Evolutionary conservation across 495 filamentous ascomycete genomes (phyloP).

Genomic region (Penicillium alfredii): DNA sequence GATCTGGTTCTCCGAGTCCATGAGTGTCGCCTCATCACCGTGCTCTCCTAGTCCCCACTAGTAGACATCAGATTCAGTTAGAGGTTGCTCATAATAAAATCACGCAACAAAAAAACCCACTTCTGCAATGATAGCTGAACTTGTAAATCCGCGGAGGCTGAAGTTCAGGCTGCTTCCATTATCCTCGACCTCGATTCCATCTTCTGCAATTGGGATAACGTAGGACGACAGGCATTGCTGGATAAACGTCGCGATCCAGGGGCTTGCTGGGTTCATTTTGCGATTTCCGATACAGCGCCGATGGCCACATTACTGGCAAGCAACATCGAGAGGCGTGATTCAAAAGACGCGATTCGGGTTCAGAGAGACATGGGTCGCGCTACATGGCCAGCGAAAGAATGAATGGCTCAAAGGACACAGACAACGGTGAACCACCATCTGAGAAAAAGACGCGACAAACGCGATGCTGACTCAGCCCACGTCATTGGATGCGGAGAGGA

Average conservation of each 20-base stretch:
- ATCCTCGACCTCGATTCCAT: constrained; percentile 26
- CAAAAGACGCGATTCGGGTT: too few species aligned
- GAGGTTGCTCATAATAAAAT: background rate
- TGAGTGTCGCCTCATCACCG: constrained; percentile 21
- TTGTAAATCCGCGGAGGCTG: constrained; percentile 1
- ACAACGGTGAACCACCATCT: too few species aligned
- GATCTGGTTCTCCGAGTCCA: constrained; percentile 36
- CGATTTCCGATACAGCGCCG: too few species aligned
- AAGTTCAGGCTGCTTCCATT: constrained; percentile 38
- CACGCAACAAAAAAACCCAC: constrained; percentile 13
- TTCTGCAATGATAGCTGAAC: constrained; percentile 18
- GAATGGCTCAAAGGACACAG: too few species aligned
- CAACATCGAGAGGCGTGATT: too few species aligned
- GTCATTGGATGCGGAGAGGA: constrained; percentile 35
- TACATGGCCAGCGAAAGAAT: too few species aligned
- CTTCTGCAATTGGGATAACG: constrained; percentile 5
- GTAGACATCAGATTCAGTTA: background rate
- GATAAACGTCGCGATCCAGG: constrained; percentile 32
- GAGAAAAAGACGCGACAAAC: constrained; percentile 16
- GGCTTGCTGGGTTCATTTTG: constrained; percentile 23
- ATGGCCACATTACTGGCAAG: too few species aligned
- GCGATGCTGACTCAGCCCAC: constrained; percentile 23
- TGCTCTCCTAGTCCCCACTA: constrained; percentile 22
- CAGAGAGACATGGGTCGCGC: too few species aligned
- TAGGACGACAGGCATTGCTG: constrained; percentile 25